Percentiles rank a stretch among this genome's conserved stretches.
Evolutionary conservation across 495 filamentous ascomycete genomes (phyloP).

Genomic region (Lichina pygmaea): DNA sequence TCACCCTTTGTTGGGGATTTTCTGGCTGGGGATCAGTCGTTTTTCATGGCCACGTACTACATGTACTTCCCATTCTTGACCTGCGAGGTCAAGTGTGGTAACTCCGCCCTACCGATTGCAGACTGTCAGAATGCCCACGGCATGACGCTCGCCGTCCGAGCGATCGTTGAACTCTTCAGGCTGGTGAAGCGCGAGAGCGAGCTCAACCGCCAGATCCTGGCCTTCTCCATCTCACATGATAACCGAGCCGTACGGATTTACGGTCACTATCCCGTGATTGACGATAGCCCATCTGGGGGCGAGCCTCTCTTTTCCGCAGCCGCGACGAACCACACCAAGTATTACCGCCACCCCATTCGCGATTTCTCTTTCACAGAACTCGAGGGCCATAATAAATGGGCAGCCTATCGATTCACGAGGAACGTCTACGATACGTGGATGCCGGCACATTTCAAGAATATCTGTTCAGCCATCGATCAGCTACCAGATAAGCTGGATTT

Average conservation of each 20-base stretch:
- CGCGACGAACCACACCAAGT: slow-evolving; percentile 1
- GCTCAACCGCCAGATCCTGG: slow-evolving; percentile 1
- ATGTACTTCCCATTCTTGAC: slow-evolving; percentile 19
- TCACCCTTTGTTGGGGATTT: slow-evolving; percentile 12
- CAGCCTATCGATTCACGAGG: background rate
- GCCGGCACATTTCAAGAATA: slow-evolving; percentile 14
- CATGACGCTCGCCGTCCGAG: slow-evolving; percentile 14
- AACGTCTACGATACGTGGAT: slow-evolving; percentile 8
- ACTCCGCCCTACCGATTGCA: slow-evolving; percentile 11
- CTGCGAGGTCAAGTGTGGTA: slow-evolving; percentile 14
- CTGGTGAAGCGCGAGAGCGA: slow-evolving; percentile 1
- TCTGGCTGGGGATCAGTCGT: slow-evolving; percentile 6
- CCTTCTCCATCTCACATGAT: slow-evolving; percentile 5
- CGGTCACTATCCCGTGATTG: slow-evolving; percentile 9
- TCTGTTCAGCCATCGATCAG: slow-evolving; percentile 17
- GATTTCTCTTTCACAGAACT: background rate
- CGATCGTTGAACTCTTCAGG: slow-evolving; percentile 11
- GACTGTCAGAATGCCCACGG: slow-evolving; percentile 16
- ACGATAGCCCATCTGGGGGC: background rate
- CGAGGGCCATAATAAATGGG: slow-evolving; percentile 1
- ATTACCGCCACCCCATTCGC: slow-evolving; percentile 4
- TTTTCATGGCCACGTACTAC: slow-evolving; percentile 14
- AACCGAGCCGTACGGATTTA: slow-evolving; percentile 7
- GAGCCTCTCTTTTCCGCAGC: too few relatives aligned
- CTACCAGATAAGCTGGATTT: slow-evolving; percentile 9